phyloP scores from a whole-genome alignment of 176 grass and related monocot genomes.

The Poa annua region DNA sequence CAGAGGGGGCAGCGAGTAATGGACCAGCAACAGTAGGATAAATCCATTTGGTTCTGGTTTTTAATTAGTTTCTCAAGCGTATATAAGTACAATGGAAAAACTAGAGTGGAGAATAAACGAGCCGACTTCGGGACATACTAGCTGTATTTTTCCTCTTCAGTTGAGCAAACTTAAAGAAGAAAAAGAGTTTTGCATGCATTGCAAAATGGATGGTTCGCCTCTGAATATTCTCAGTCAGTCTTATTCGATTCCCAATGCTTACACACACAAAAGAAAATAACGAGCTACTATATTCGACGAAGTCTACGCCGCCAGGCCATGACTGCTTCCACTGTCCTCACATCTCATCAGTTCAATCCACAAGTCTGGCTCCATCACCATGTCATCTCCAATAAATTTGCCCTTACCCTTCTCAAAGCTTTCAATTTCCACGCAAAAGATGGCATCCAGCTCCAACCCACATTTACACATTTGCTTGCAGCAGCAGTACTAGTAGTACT shows the following conservation, averaged over 20 bases:
- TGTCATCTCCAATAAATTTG: slow-evolving; percentile 49
- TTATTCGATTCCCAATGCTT: neutral
- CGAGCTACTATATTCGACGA: neutral
- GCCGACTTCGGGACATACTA: too few relatives aligned
- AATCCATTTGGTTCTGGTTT: neutral
- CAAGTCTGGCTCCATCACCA: slow-evolving; percentile 48
- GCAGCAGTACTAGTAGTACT: slow-evolving; percentile 29
- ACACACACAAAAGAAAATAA: slow-evolving; percentile 9
- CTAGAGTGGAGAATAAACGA: neutral
- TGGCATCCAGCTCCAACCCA: slow-evolving; percentile 21
- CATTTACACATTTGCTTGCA: slow-evolving; percentile 44
- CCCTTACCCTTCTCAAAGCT: slow-evolving; percentile 3
- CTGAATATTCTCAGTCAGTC: slow-evolving; percentile 54
- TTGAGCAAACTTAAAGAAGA: neutral
- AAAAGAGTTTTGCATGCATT: neutral
- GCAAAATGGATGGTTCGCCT: slow-evolving; percentile 9
- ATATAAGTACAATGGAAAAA: neutral
- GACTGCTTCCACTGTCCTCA: slow-evolving; percentile 37
- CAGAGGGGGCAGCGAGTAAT: neutral
- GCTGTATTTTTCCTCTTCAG: too few relatives aligned
- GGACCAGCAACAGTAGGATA: neutral
- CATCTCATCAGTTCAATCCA: slow-evolving; percentile 36
- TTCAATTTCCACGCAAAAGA: slow-evolving; percentile 46
- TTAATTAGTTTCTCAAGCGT: neutral
- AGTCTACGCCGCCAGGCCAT: neutral